Conservation (phyloP, 495 filamentous ascomycete genomes). For the Pseudoneurospora amorphoporcata region DNA sequence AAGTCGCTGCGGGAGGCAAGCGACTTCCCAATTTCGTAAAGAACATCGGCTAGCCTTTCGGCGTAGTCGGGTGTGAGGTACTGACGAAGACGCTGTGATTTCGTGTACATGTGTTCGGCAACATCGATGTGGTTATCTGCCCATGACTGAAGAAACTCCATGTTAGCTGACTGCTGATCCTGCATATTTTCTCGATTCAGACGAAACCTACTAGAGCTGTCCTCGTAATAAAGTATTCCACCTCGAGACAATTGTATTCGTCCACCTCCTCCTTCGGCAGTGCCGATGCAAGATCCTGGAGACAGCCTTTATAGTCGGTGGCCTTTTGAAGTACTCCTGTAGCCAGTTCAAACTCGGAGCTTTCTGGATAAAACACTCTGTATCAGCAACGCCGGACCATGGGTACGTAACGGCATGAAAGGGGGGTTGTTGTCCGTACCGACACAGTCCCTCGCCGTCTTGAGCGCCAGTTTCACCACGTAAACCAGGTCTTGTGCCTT, state of each 20-base stretch:
- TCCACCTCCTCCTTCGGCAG: conserved; percentile 20
- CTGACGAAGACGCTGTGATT: conserved; percentile 32
- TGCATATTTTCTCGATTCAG: neutral
- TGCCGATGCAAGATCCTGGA: conserved; percentile 31
- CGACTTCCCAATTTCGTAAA: conserved; percentile 62
- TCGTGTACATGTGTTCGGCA: conserved; percentile 66
- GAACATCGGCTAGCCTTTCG: conserved; percentile 59
- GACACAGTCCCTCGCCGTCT: conserved; percentile 53
- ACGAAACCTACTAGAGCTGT: conserved; percentile 49
- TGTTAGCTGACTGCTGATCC: conserved; percentile 3
- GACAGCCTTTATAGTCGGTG: conserved; percentile 48
- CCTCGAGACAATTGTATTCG: conserved; percentile 33
- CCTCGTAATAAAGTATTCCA: conserved; percentile 62
- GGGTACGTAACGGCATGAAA: neutral
- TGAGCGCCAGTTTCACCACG: conserved; percentile 57
- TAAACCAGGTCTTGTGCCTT: conserved; percentile 35
- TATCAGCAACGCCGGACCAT: neutral
- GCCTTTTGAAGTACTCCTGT: conserved; percentile 51
- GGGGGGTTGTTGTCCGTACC: conserved; percentile 26
- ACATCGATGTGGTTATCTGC: conserved; percentile 58
- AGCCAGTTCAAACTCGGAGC: conserved; percentile 44
- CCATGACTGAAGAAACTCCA: conserved; percentile 49
- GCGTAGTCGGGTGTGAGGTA: conserved; percentile 39
- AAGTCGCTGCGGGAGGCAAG: conserved; percentile 43
- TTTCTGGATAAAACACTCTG: conserved; percentile 25